phyloP scores from a whole-genome alignment of 2,329 filamentous ascomycete species.

The Macrophomina phaseolina region DNA sequence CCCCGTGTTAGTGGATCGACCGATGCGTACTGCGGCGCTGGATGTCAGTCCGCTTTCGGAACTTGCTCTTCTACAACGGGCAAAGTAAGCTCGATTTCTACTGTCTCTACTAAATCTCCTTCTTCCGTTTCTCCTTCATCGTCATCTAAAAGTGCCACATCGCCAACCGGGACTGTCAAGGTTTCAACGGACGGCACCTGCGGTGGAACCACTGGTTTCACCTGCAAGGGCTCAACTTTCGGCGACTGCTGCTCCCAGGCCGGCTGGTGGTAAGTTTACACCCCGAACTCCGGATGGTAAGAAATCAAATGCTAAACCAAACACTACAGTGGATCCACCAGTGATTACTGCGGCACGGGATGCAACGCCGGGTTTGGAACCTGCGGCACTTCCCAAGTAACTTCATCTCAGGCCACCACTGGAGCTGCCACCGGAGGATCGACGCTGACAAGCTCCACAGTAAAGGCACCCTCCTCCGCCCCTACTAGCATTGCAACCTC shows the following conservation, averaged over 20 bases:
- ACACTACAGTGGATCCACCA: constrained; percentile 32
- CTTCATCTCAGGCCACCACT: background rate
- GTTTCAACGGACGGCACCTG: constrained; percentile 51
- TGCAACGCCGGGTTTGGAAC: constrained; percentile 42
- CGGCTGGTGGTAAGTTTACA: constrained; percentile 42
- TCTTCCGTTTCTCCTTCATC: constrained; percentile 20
- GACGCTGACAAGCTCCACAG: constrained; percentile 25
- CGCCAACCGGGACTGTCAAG: constrained; percentile 31
- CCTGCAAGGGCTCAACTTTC: constrained; percentile 50
- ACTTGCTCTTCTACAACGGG: constrained; percentile 31
- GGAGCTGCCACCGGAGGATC: constrained; percentile 4
- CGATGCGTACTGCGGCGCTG: constrained; percentile 36
- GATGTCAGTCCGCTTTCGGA: constrained; percentile 37
- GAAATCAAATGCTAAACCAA: background rate
- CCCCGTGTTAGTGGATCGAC: constrained; percentile 19
- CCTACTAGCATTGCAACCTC: constrained; percentile 12
- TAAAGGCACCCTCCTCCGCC: constrained; percentile 19
- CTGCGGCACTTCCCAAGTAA: constrained; percentile 32
- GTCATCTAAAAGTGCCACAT: constrained; percentile 13
- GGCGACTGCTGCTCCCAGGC: constrained; percentile 53
- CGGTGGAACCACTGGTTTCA: constrained; percentile 48
- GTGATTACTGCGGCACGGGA: constrained; percentile 38
- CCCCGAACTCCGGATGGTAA: background rate
- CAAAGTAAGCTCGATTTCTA: constrained; percentile 26
- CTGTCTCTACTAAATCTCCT: constrained; percentile 25